Evolutionary conservation across 2,329 filamentous ascomycete species (phyloP), one percentile per base, ranked within the genome.

Genomic region (Fusarium sp.): DNA sequence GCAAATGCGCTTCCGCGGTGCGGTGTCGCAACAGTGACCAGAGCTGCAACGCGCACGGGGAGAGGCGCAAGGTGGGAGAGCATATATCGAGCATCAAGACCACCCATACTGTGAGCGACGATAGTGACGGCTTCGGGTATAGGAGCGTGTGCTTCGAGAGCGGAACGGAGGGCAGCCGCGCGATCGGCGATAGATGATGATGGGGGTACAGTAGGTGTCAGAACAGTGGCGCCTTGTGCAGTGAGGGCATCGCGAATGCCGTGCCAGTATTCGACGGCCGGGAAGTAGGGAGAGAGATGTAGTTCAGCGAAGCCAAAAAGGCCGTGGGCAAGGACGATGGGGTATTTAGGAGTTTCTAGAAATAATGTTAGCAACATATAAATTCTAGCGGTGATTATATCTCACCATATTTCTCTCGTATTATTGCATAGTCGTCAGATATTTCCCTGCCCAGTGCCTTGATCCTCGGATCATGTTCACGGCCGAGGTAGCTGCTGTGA

Each of bases 81-180:
- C 88, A 91, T 89, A 77, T 89, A 89, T 44, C 89, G 83, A 12
- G 88, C 86, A 75, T 91, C 89, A 6, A 91, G 81, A 3, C 89
- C 89, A 47, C 89, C 88, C 88, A 90, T 90, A 70, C 84, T 87
- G 79, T 94, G 92, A 39, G 88, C 88, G 21, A 94, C 84, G 62
- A 97, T 92, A 76, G 93, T 93, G 69, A 97, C 93, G 50, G 90
- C 67, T 23, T 67, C 54, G 16, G 61, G 67, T 15, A 50, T 39
- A 3, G 85, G 82, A 12, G 77, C 79, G 33, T 78, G 75, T 23
- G 78, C 73, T 47, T 82, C 82, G 61, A 91, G 89, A 66, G 86
- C 83, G 66, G 80, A 74, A 31, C 84, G 83, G n/a, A 91, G 83
- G 70, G 84, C 84, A 60, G 84, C 83, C 26, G 89, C 89, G 57